Base-by-base conservation (phyloP, 257 asterid genomes). In the Gentiana straminea region DNA sequence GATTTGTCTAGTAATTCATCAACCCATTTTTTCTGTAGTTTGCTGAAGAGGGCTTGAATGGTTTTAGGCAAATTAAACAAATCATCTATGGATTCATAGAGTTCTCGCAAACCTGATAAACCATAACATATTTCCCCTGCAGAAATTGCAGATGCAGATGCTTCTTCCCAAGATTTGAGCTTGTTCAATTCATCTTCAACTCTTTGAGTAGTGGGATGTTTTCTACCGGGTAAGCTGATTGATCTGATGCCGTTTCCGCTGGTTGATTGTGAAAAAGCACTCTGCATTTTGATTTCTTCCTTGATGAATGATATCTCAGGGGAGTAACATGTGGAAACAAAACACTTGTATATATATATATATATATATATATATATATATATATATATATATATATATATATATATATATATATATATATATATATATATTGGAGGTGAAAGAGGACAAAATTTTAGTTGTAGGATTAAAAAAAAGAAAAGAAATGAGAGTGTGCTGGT, bases 161-260 rank as follows among this genome's bases (percentile, higher is more conserved):
- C 46, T 38, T 5, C 15, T 54, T 54, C 35, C 51, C 34, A 33
- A 46, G 57, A 41, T 37, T 50, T 64, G 43, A 67, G 45, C 53
- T 64, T 61, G 39, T 39, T 67, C 54, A 75, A 3, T 62, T 64
- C 74, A 54, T 67, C 74, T 60, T 75, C 71, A 57, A 61, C 34
- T 43, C 39, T 55, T 4, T 66, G 59, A 8, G 70, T 64, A 10
- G 68, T 49, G 13, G 80, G 77, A 57, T 70, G 80, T 55, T 71
- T 67, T 57, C 76, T 58, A 61, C 61, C 46, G 8, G 74, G 77
- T 54, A 67, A 64, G 67, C 77, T 70, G 47, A 64, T 70, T 59
- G 77, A 75, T 53, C 69, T 51, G 54, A 70, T 60, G 52, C 41
- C 57, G 37, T 62, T 50, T 41, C 63, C 35, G 56, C 39, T 48